These are phyloP conservation scores for Anthostomella pinea DNA, from an alignment of 2,329 filamentous ascomycete species.

Conservation along the genomic window DNA sequence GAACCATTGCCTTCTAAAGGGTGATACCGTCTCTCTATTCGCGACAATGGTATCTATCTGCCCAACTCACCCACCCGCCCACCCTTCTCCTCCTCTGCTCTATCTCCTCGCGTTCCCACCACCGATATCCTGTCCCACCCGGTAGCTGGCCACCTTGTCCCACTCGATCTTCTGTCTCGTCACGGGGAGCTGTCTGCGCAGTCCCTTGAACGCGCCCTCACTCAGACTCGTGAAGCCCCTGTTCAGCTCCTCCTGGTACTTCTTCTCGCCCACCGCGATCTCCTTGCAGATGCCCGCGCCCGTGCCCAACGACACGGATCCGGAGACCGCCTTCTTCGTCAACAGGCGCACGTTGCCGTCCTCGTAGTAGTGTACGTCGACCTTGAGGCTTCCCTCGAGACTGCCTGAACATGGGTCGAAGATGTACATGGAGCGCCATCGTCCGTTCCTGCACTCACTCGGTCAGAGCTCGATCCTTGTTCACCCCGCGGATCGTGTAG, in stretches of 20 bases:
- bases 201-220: slow-evolving; percentile 90
- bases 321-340: slow-evolving; percentile 74
- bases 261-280: slow-evolving; percentile 78
- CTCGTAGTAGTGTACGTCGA: slow-evolving; percentile 99
- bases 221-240: slow-evolving; percentile 82
- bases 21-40: slow-evolving; percentile 6
- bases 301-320: slow-evolving; percentile 58
- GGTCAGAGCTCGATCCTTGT: slow-evolving; percentile 5
- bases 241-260: slow-evolving; percentile 96
- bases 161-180: slow-evolving; percentile 99
- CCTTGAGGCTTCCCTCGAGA: slow-evolving; percentile 78
- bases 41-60: slow-evolving; percentile 6
- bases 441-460: slow-evolving; percentile 71
- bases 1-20: no score
- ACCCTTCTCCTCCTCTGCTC: slow-evolving; percentile 7
- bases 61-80: slow-evolving; percentile 8
- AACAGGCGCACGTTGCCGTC: slow-evolving; percentile 94
- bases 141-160: slow-evolving; percentile 95
- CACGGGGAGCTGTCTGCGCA: slow-evolving; percentile 89
- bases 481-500: no score
- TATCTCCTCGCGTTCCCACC: slow-evolving; percentile 60
- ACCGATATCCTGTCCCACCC: slow-evolving; percentile 76
- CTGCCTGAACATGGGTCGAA: slow-evolving; percentile 66
- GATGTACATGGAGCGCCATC: slow-evolving; percentile 88
- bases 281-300: slow-evolving; percentile 71